A percentile compares a stretch with the other conserved stretches of the same genome.
Conservation (phyloP, 2,329 filamentous ascomycete species). For the Teratosphaeria gauchensis region DNA sequence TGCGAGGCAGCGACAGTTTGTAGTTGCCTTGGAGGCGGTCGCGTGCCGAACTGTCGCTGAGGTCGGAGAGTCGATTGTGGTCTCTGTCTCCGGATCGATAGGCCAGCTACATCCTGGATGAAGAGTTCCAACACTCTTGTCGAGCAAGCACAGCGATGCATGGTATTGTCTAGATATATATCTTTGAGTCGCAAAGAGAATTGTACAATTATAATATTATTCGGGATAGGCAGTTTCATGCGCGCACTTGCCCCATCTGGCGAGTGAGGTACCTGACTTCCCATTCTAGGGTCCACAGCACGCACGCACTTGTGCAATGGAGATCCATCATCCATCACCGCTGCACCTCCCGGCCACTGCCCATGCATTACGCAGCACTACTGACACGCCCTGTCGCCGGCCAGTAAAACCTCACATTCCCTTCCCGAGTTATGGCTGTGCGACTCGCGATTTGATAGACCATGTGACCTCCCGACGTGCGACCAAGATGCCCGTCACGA, state of each 20-base stretch:
- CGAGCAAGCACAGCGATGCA: neutral
- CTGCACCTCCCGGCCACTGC: no score
- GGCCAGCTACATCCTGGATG: neutral
- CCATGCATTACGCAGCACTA: no score
- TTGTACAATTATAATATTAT: no score
- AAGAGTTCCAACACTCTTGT: neutral
- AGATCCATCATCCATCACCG: neutral
- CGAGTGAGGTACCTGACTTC: no score
- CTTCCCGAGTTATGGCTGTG: no score
- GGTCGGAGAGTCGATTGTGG: neutral
- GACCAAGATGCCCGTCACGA: constrained; percentile 2
- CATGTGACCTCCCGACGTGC: neutral
- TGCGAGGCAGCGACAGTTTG: neutral
- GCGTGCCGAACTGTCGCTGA: constrained; percentile 1
- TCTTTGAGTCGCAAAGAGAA: neutral
- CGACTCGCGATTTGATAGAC: no score
- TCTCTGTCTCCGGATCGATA: neutral
- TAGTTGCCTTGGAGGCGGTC: neutral
- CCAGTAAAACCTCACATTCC: no score
- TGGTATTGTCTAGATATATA: neutral
- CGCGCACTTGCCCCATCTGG: neutral
- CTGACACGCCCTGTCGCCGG: no score
- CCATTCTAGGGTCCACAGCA: neutral
- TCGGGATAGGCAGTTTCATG: neutral
- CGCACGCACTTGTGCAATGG: neutral